phyloP scores from a whole-genome alignment of 495 filamentous ascomycete species.

The Talaromyces trachyspermus region DNA sequence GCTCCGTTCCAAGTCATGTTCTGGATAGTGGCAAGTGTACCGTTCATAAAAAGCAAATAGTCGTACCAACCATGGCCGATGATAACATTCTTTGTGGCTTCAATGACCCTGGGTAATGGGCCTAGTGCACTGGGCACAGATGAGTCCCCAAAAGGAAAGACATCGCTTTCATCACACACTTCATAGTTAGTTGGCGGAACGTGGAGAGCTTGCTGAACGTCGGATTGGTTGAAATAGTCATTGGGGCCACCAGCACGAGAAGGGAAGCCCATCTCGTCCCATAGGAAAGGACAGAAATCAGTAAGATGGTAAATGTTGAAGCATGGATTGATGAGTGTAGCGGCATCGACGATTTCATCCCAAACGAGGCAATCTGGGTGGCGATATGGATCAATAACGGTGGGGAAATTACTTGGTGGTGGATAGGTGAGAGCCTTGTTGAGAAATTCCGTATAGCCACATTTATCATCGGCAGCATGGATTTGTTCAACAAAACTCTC shows the following conservation, averaged over 20 bases:
- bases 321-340: slow-evolving; percentile 61
- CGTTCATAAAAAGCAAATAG: slow-evolving; percentile 54
- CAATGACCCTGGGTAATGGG: slow-evolving; percentile 64
- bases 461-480: slow-evolving; percentile 45
- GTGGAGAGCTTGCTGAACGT: slow-evolving; percentile 70
- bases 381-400: slow-evolving; percentile 20
- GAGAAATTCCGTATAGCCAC: slow-evolving; percentile 59
- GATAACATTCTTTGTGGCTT: slow-evolving; percentile 59
- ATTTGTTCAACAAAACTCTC: slow-evolving; percentile 54
- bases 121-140: slow-evolving; percentile 41
- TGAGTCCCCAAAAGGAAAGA: slow-evolving; percentile 49
- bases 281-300: slow-evolving; percentile 65
- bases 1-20: slow-evolving; percentile 79
- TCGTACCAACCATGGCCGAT: slow-evolving; percentile 58
- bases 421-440: slow-evolving; percentile 59
- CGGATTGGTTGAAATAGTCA: slow-evolving; percentile 71
- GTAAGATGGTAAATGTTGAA: slow-evolving; percentile 73
- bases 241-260: slow-evolving; percentile 46
- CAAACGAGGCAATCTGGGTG: slow-evolving; percentile 48
- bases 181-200: slow-evolving; percentile 55
- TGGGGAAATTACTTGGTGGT: slow-evolving; percentile 51
- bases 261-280: slow-evolving; percentile 68
- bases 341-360: slow-evolving; percentile 49
- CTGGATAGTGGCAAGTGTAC: slow-evolving; percentile 65
- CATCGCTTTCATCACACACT: slow-evolving; percentile 44